Base-by-base conservation (phyloP, 192 early-diverging fungal genomes). In the Chytriomyces sp. region DNA sequence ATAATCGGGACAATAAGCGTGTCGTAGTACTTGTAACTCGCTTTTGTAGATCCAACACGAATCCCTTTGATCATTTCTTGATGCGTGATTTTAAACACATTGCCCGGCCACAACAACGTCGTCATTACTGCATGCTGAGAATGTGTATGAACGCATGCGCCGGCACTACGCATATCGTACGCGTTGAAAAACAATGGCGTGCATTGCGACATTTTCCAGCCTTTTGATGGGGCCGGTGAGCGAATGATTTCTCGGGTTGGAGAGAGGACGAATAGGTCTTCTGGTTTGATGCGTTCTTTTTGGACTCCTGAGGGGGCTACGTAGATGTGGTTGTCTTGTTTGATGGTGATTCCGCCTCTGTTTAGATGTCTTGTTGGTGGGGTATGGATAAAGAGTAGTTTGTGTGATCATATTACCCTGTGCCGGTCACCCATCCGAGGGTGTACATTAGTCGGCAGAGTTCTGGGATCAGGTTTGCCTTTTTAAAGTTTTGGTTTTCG, bases 31-130 rank as follows among this genome's bases (percentile, higher is more conserved):
- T 87, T 79, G 35, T 92, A 84, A 78, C 89, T 92, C 13, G 83
- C 77, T 62, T 88, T 86, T 2, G 88, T 83, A 45, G 77, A 82
- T 5, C 95, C 97, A 26, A 88, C 86, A 28, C 92, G 85, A 62
- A 98, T 98, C 6, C 97, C 97, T 85, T 98, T 98, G 85, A 98
- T 98, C 97, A 98, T 98, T 79, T 98, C 97, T 79, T 97, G 96
- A 81, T 97, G 94, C 8, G 94, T 93, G 68, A 98, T 96, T 11
- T 79, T 80, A 84, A 98, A 98, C 61, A 86, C 89, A 7, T 90
- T 83, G 9, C 91, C 91, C 20, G 50, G 61, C 71, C 86, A 95
- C 50, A 98, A 80, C 78, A 98, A 80, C 0, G 97, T 97, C 5
- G 84, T 95, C 91, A 98, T 92, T 23, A 98, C 95, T 0, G 97